Evolutionary conservation across 2,329 filamentous ascomycete species (phyloP).

Genomic region (Leptographium wingfieldii): DNA sequence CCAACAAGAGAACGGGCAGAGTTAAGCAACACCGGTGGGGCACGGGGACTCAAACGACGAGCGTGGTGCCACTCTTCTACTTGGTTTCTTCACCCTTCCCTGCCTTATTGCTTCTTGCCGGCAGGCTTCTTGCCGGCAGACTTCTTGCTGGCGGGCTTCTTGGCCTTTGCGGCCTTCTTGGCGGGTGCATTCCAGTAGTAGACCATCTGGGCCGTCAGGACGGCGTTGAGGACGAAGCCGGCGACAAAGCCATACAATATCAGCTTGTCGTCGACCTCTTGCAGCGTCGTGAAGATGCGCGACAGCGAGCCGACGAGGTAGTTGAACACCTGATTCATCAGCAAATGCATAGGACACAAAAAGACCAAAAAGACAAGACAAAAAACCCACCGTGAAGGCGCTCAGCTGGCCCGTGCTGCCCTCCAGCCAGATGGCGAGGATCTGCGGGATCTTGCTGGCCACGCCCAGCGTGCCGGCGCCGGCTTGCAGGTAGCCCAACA

Average conservation of each 20-base stretch:
- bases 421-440: slow-evolving; percentile 69
- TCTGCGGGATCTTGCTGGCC: slow-evolving; percentile 89
- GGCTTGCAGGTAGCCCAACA: slow-evolving; percentile 72
- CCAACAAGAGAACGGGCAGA: neutral
- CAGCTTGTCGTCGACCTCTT: slow-evolving; percentile 92
- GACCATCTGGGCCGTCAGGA: slow-evolving; percentile 81
- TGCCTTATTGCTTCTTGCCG: neutral
- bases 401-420: slow-evolving; percentile 91
- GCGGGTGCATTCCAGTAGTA: slow-evolving; percentile 73
- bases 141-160: neutral
- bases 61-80: neutral
- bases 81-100: neutral
- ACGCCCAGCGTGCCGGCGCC: slow-evolving; percentile 73
- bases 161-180: slow-evolving; percentile 21
- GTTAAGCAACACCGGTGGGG: neutral
- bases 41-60: neutral
- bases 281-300: slow-evolving; percentile 92
- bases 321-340: slow-evolving; percentile 72
- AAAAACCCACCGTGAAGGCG: slow-evolving; percentile 63
- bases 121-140: neutral
- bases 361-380: neutral
- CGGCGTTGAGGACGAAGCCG: slow-evolving; percentile 76
- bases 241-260: slow-evolving; percentile 92
- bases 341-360: neutral
- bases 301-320: slow-evolving; percentile 87